A percentile compares a stretch with the other conserved stretches of the same genome.
These are phyloP conservation scores for Trichocladium antarcticum DNA, from an alignment of 495 filamentous ascomycete species.

Conservation along the genomic window DNA sequence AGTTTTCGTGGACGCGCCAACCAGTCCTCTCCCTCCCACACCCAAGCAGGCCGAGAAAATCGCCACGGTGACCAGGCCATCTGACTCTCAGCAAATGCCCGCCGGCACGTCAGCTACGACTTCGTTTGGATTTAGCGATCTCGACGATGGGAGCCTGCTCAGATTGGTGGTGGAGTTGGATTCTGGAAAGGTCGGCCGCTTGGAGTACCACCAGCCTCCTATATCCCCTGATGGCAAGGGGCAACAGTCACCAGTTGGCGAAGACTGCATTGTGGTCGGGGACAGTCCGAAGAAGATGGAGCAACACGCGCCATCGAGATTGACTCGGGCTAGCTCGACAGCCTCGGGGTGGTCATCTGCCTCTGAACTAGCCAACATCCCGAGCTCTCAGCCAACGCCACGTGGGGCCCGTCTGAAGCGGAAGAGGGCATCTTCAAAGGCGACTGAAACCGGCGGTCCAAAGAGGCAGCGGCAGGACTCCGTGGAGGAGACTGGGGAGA, in stretches of 20 bases:
- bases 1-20: conserved; percentile 38
- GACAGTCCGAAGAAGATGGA: conserved; percentile 9
- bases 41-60: conserved; percentile 9
- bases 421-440: conserved; percentile 17
- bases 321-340: conserved; percentile 7
- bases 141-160: conserved; percentile 36
- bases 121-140: conserved; percentile 1
- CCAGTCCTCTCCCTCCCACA: conserved; percentile 25
- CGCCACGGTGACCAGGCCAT: neutral
- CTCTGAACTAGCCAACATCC: neutral
- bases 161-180: conserved; percentile 38
- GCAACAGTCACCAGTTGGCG: neutral
- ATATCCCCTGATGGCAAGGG: conserved; percentile 18
- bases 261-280: conserved; percentile 24
- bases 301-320: conserved; percentile 1
- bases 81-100: neutral
- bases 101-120: too few relatives aligned
- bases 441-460: conserved; percentile 4
- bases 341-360: neutral
- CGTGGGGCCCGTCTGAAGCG: conserved; percentile 17
- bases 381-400: conserved; percentile 14
- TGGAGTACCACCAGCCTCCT: conserved; percentile 10
- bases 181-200: conserved; percentile 20
- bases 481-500: conserved; percentile 3
- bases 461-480: conserved; percentile 15